Conservation (phyloP, 768 basidiomycete genomes). For the Galerina marginata region DNA sequence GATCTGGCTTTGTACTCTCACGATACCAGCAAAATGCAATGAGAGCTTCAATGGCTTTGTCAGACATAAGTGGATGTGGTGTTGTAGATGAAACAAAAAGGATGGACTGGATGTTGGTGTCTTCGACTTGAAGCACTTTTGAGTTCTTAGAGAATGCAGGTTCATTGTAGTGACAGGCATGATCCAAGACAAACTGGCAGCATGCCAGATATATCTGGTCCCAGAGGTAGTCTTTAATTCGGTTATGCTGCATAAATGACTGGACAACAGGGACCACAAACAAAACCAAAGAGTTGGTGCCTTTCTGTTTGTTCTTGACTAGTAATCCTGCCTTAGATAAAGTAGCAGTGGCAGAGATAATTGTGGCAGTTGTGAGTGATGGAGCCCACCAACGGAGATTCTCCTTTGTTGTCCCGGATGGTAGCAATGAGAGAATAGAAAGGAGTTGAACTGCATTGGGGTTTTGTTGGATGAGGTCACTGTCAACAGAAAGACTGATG, state of each 20-base stretch:
- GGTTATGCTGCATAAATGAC: neutral
- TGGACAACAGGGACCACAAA: too few species aligned
- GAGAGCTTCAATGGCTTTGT: conserved; percentile 9
- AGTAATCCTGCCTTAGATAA: neutral
- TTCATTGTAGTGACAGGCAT: neutral
- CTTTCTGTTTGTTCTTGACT: neutral
- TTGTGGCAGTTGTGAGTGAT: neutral
- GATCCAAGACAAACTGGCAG: conserved; percentile 6
- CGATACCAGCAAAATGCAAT: conserved; percentile 15
- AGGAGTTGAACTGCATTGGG: conserved; percentile 25
- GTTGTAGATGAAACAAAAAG: neutral
- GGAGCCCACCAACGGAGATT: conserved; percentile 2
- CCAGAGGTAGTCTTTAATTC: neutral
- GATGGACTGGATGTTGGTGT: conserved; percentile 18
- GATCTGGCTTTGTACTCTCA: conserved; percentile 5
- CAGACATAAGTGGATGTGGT: neutral
- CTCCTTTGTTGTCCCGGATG: conserved; percentile 7
- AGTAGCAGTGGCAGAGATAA: neutral
- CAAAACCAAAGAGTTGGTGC: neutral
- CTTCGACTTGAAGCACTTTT: neutral
- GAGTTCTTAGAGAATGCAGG: conserved; percentile 2
- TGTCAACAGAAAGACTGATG: conserved; percentile 27
- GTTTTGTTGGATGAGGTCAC: conserved; percentile 4
- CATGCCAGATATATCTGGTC: neutral
- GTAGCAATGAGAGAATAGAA: conserved; percentile 26